Evolutionary conservation across 1,284 basidiomycete species (phyloP).

Genomic region (Waitea zeae): DNA sequence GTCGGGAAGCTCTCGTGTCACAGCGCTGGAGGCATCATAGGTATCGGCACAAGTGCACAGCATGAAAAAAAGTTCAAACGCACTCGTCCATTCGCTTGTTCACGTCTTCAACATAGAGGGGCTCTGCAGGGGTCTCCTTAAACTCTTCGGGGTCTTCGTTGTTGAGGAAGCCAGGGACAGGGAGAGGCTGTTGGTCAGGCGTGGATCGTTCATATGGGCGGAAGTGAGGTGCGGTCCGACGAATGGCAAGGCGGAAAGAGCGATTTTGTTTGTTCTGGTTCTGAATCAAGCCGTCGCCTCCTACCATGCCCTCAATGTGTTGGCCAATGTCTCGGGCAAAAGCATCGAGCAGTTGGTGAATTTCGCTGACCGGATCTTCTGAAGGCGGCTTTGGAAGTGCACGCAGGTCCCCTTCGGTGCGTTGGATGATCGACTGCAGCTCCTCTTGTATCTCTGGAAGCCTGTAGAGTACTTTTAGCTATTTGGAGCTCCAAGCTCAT

Average conservation of each 20-base stretch:
- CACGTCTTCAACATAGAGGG: conserved; percentile 42
- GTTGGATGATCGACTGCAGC: conserved; percentile 23
- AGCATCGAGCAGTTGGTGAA: conserved; percentile 24
- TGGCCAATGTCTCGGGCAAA: conserved; percentile 27
- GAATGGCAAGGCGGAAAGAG: conserved; percentile 27
- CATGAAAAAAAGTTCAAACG: conserved; percentile 10
- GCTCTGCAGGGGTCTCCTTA: conserved; percentile 4
- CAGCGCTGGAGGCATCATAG: conserved; percentile 24
- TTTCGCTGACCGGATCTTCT: conserved; percentile 33
- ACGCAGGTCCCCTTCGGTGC: conserved; percentile 18
- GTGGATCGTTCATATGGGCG: conserved; percentile 13
- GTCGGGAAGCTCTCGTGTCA: conserved; percentile 50
- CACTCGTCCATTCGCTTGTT: conserved; percentile 28
- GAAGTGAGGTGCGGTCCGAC: conserved; percentile 32
- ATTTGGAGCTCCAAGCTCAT: neutral
- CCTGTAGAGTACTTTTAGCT: conserved; percentile 17
- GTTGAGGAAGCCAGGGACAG: conserved; percentile 20
- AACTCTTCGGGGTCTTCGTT: conserved; percentile 12
- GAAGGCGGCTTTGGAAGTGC: conserved; percentile 35
- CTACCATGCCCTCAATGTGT: conserved; percentile 33
- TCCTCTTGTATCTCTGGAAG: conserved; percentile 42
- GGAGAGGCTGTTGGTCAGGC: conserved; percentile 2
- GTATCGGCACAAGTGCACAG: no score
- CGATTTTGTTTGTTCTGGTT: conserved; percentile 29
- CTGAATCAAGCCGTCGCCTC: conserved; percentile 32